A percentile compares a stretch with the other conserved stretches of the same genome.
Conservation (phyloP, 495 filamentous ascomycete species). For the Penicillium diatomitis region DNA sequence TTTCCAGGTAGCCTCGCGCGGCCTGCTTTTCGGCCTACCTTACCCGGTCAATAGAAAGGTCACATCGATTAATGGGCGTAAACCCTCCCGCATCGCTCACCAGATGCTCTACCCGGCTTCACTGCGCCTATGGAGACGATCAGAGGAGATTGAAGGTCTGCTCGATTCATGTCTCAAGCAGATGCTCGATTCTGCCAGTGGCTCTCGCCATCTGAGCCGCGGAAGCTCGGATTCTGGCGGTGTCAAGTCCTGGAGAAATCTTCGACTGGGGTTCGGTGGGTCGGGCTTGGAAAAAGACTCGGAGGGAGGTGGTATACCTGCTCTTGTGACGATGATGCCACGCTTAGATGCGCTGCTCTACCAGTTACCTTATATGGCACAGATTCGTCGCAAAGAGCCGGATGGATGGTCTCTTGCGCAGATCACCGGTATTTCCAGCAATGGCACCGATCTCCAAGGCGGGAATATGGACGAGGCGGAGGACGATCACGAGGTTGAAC, state of each 20-base stretch:
- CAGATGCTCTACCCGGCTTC: conserved; percentile 85
- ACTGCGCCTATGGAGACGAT: conserved; percentile 64
- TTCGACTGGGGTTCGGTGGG: conserved; percentile 6
- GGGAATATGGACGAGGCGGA: conserved; percentile 34
- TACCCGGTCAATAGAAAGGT: conserved; percentile 64
- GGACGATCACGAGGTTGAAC: conserved; percentile 20
- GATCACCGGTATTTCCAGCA: conserved; percentile 49
- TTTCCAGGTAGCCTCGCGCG: conserved; percentile 80
- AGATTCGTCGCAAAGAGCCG: conserved; percentile 35
- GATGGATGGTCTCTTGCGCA: conserved; percentile 49
- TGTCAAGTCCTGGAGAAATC: conserved; percentile 29
- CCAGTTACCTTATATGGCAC: conserved; percentile 73
- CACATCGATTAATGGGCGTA: conserved; percentile 19
- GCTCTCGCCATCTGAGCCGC: conserved; percentile 4
- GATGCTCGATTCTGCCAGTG: conserved; percentile 17
- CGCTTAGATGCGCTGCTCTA: conserved; percentile 70
- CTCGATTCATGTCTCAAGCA: conserved; percentile 56
- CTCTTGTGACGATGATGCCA: conserved; percentile 47
- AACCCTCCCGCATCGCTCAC: conserved; percentile 44
- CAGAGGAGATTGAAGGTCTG: conserved; percentile 66
- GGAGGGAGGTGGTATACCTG: conserved; percentile 28
- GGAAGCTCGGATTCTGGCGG: conserved; percentile 17
- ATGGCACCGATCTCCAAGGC: conserved; percentile 4
- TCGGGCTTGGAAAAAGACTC: conserved; percentile 8
- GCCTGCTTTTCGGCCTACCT: conserved; percentile 74